A percentile compares a stretch with the other conserved stretches of the same genome.
These are phyloP conservation scores for Leccinum uliginosum DNA, from an alignment of 768 basidiomycete species.

Conservation along the genomic window DNA sequence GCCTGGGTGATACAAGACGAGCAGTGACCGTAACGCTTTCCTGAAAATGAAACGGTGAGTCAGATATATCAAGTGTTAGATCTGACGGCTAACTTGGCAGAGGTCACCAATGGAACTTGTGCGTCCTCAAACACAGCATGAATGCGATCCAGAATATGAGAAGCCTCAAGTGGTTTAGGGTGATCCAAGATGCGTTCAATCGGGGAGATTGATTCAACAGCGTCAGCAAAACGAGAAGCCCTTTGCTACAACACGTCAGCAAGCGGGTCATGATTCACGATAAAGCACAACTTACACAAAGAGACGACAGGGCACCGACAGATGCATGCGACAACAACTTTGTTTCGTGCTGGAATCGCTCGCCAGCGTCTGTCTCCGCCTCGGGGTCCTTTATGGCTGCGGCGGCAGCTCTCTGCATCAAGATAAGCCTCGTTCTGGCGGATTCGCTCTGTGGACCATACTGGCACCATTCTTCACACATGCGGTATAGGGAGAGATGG, in stretches of 20 bases:
- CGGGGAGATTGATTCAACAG: slow-evolving; percentile 52
- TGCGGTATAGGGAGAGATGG: slow-evolving; percentile 73
- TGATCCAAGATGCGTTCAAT: slow-evolving; percentile 54
- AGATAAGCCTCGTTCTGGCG: slow-evolving; percentile 62
- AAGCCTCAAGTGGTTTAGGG: slow-evolving; percentile 49
- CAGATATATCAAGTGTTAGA: slow-evolving; percentile 4
- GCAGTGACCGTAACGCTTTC: slow-evolving; percentile 69
- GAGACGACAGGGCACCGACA: slow-evolving; percentile 80
- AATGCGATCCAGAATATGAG: slow-evolving; percentile 57
- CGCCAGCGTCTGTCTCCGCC: slow-evolving; percentile 46
- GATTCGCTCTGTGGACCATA: slow-evolving; percentile 70
- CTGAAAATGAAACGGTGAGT: slow-evolving; percentile 34
- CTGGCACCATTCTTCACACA: slow-evolving; percentile 94
- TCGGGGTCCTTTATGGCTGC: slow-evolving; percentile 53
- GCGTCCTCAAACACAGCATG: slow-evolving; percentile 64
- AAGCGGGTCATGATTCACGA: background rate
- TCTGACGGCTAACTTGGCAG: slow-evolving; percentile 56
- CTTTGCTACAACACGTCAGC: slow-evolving; percentile 51
- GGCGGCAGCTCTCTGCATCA: slow-evolving; percentile 66
- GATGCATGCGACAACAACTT: slow-evolving; percentile 73
- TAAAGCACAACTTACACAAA: slow-evolving; percentile 61
- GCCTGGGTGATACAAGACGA: slow-evolving; percentile 55
- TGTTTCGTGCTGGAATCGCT: slow-evolving; percentile 68
- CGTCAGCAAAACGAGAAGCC: slow-evolving; percentile 66
- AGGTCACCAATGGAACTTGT: slow-evolving; percentile 44